Evolutionary conservation across 768 basidiomycete species (phyloP), one percentile per base, ranked within the genome.

Genomic region (Naganishia friedmannii): DNA sequence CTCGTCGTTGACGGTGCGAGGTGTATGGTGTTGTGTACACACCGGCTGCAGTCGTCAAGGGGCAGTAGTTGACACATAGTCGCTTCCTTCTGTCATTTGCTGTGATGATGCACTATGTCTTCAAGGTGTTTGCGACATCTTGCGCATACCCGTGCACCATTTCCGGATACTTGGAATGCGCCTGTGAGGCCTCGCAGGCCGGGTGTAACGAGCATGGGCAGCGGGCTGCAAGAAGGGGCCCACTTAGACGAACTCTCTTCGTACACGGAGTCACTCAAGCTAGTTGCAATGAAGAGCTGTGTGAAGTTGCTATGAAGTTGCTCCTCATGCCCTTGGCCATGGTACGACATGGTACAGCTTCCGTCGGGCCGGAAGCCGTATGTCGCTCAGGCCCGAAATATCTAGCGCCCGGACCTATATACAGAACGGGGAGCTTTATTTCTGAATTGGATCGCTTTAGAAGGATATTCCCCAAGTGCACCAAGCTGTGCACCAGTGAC

Each of bases 351-450:
- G n/a, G n/a, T n/a, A n/a, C 3, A 3, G 48, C n/a, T 51, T 26
- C 48, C 48, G 6, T n/a, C 48, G 48, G 48, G 48, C 48, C 48
- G 48, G 48, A 51, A 8, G 45, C 45, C 45, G 45, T 17, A 46
- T 46, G 45, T 46, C 45, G 48, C 23, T 21, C n/a, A 51, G 3
- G 12, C 12, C 23, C 48, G 48, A 51, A 21, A 7, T 21, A 26
- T 26, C 23, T 51, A 51, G 48, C 48, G 48, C 48, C 48, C 48
- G 48, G 19, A 13, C 48, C 21, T 23, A n/a, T 13, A 46, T 46
- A 46, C 45, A 46, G 45, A 46, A 51, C 48, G 15, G 48, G 48
- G 48, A 51, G 48, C 48, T 51, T n/a, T 46, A 37, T 37, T 42
- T 42, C 42, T 42, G 42, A 42, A 42, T 42, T 17, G 42, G 15